These are phyloP conservation scores for Pestalotiopsis fici DNA, from an alignment of 2,329 filamentous ascomycete genomes.

Conservation along the genomic window DNA sequence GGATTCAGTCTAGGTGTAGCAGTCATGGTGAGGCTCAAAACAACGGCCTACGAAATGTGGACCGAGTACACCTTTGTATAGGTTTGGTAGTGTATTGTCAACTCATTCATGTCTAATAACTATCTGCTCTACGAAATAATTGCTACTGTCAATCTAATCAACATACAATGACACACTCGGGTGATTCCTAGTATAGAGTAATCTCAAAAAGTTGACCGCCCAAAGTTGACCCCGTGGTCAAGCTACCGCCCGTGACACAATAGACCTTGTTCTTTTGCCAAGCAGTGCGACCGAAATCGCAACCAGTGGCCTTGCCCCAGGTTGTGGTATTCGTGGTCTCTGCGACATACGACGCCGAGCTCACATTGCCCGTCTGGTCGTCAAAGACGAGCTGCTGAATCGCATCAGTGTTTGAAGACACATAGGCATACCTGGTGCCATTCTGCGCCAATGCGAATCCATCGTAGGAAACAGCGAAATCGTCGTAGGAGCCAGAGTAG, in stretches of 20 bases:
- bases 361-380: background rate
- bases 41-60: background rate
- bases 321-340: background rate
- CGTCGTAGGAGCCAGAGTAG: background rate
- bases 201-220: background rate
- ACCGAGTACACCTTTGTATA: background rate
- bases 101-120: background rate
- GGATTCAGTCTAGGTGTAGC: background rate
- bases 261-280: conserved; percentile 1
- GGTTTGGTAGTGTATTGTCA: background rate
- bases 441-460: background rate
- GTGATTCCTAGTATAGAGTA: background rate
- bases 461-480: background rate
- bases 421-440: background rate
- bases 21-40: background rate
- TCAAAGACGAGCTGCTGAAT: background rate
- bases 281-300: background rate
- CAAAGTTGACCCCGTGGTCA: background rate
- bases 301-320: background rate
- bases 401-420: background rate
- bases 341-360: background rate
- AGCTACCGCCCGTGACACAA: background rate
- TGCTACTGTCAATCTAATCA: background rate
- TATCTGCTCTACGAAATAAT: background rate
- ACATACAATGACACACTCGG: background rate